Evolutionary conservation across 2,329 filamentous ascomycete genomes (phyloP).

Genomic region (Fusarium redolens): DNA sequence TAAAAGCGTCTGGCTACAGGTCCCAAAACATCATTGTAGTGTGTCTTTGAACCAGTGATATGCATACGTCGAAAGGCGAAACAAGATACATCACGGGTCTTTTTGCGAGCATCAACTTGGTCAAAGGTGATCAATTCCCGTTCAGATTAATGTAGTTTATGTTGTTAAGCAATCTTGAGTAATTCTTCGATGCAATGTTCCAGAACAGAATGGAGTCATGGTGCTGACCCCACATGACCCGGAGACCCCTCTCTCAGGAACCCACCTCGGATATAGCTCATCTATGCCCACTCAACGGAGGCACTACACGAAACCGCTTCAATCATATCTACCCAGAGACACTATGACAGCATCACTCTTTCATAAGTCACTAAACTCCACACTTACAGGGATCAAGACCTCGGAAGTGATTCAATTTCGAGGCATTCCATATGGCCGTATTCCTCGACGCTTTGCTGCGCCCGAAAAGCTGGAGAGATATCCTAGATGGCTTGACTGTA

Average conservation of each 20-base stretch:
- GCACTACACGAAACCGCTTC: background rate
- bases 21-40: background rate
- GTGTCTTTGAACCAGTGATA: background rate
- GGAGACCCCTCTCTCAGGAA: background rate
- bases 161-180: background rate
- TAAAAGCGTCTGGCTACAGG: background rate
- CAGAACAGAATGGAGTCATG: fast-evolving
- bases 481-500: background rate
- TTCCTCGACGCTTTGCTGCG: slow-evolving; percentile 2
- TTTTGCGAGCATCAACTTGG: fast-evolving
- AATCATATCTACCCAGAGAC: fast-evolving
- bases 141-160: background rate
- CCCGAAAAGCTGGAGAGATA: background rate
- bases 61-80: fast-evolving
- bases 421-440: slow-evolving; percentile 1
- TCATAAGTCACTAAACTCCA: background rate
- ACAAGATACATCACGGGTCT: fast-evolving
- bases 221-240: background rate
- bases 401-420: background rate
- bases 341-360: background rate
- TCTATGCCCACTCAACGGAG: background rate
- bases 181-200: background rate
- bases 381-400: background rate
- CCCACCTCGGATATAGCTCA: background rate
- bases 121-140: fast-evolving